These are phyloP conservation scores for Starmera caribaea DNA, from an alignment of 805 yeast species.

Conservation along the genomic window DNA sequence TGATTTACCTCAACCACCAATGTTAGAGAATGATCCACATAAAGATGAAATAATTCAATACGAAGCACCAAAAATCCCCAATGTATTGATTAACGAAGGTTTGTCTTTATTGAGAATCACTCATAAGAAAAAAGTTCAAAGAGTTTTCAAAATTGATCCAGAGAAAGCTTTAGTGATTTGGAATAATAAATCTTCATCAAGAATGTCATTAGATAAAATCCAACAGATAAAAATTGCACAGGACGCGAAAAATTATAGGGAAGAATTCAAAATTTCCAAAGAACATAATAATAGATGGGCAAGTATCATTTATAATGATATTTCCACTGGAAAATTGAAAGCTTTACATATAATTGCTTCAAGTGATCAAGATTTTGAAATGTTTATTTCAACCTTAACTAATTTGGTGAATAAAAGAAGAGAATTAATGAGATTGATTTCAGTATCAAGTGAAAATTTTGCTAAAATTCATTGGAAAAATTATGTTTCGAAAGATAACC, in stretches of 20 bases:
- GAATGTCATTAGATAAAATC: conserved; percentile 50
- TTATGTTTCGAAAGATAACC: conserved; percentile 28
- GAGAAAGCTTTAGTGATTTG: conserved; percentile 46
- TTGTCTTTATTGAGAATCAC: conserved; percentile 60
- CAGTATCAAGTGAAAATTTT: conserved; percentile 53
- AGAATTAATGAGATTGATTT: conserved; percentile 52
- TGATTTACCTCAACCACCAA: not conserved
- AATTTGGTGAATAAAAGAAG: conserved; percentile 47
- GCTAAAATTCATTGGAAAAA: conserved; percentile 58
- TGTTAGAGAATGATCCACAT: not conserved
- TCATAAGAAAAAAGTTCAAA: conserved; percentile 53
- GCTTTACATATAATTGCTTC: conserved; percentile 73
- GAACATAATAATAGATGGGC: conserved; percentile 68
- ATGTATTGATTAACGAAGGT: conserved; percentile 41
- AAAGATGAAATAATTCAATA: conserved; percentile 1
- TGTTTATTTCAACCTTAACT: conserved; percentile 44
- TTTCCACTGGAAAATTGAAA: conserved; percentile 53
- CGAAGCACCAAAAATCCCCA: conserved; percentile 31
- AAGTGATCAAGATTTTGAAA: conserved; percentile 38
- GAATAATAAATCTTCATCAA: conserved; percentile 40
- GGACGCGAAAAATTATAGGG: conserved; percentile 78
- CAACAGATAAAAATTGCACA: conserved; percentile 50
- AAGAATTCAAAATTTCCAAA: conserved; percentile 66
- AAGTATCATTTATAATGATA: conserved; percentile 61
- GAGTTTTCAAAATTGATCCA: conserved; percentile 47